Conservation (phyloP, 805 yeast species). For the Kluyveromyces nonfermentans region DNA sequence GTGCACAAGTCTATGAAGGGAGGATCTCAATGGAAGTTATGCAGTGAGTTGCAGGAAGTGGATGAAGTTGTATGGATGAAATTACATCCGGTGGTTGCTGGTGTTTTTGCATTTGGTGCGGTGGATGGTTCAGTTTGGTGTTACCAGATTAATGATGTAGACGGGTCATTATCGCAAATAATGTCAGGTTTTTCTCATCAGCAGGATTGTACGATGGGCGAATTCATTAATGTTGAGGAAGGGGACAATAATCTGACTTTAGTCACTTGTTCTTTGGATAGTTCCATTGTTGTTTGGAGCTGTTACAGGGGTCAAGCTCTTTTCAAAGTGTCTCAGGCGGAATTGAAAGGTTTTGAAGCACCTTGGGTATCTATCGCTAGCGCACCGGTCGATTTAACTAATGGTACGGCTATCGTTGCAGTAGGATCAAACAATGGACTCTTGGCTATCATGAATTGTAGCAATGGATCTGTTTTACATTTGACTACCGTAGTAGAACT, state of each 20-base stretch:
- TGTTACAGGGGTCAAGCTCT: slow-evolving; percentile 65
- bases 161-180: slow-evolving; percentile 52
- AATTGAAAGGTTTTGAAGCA: slow-evolving; percentile 63
- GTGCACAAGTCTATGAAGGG: slow-evolving; percentile 62
- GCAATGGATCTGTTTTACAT: slow-evolving; percentile 62
- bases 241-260: slow-evolving; percentile 55
- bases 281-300: slow-evolving; percentile 82
- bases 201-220: slow-evolving; percentile 70
- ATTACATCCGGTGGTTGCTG: slow-evolving; percentile 65
- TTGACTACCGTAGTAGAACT: slow-evolving; percentile 55
- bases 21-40: slow-evolving; percentile 74
- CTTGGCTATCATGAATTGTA: slow-evolving; percentile 66
- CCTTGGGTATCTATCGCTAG: slow-evolving; percentile 77
- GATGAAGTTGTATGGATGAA: slow-evolving; percentile 83
- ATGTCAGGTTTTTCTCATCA: slow-evolving; percentile 79
- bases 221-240: slow-evolving; percentile 49
- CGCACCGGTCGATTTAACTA: slow-evolving; percentile 30
- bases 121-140: slow-evolving; percentile 93
- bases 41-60: slow-evolving; percentile 70
- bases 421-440: slow-evolving; percentile 86
- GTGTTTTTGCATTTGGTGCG: slow-evolving; percentile 83
- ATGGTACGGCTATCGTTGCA: slow-evolving; percentile 50
- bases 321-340: slow-evolving; percentile 56
- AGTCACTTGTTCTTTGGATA: slow-evolving; percentile 76
- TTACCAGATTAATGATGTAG: slow-evolving; percentile 51